These are phyloP conservation scores for Lactuca saligna DNA, from an alignment of 129 eudicot genomes.

Conservation along the genomic window DNA sequence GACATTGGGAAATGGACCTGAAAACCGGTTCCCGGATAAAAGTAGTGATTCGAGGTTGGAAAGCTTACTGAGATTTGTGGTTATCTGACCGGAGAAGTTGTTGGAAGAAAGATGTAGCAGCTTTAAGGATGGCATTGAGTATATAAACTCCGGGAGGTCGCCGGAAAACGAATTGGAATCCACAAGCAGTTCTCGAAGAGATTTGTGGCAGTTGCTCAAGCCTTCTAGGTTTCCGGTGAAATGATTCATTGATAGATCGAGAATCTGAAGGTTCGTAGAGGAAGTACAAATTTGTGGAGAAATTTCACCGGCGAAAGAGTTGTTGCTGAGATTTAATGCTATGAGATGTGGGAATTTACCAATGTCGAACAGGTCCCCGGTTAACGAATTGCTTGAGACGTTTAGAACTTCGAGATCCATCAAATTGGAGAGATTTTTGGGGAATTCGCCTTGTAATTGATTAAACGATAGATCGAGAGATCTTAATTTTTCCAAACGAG, in stretches of 20 bases:
- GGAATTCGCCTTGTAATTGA: slow-evolving; percentile 61
- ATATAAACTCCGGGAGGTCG: slow-evolving; percentile 59
- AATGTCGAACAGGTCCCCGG: slow-evolving; percentile 48
- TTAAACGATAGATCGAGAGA: slow-evolving; percentile 78
- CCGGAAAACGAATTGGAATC: slow-evolving; percentile 68
- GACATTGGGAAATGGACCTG: slow-evolving; percentile 77
- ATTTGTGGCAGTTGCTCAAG: slow-evolving; percentile 49
- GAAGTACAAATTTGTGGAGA: slow-evolving; percentile 45
- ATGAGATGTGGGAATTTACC: slow-evolving; percentile 64
- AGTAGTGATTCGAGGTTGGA: slow-evolving; percentile 52
- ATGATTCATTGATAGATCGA: slow-evolving; percentile 73
- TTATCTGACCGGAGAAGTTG: slow-evolving; percentile 67
- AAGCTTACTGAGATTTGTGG: slow-evolving; percentile 72
- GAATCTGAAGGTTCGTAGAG: slow-evolving; percentile 46
- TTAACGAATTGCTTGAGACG: slow-evolving; percentile 69
- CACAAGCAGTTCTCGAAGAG: slow-evolving; percentile 57
- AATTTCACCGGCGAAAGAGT: slow-evolving; percentile 58
- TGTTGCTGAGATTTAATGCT: slow-evolving; percentile 73
- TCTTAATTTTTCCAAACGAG: slow-evolving; percentile 47
- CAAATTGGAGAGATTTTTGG: slow-evolving; percentile 53
- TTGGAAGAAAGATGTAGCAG: slow-evolving; percentile 64
- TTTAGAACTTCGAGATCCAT: slow-evolving; percentile 57
- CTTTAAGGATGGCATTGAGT: slow-evolving; percentile 56
- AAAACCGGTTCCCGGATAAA: slow-evolving; percentile 52
- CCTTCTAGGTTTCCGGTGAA: slow-evolving; percentile 65